Evolutionary conservation across 345 rosid genomes (phyloP).

Genomic region (Eucalyptus coolabah): DNA sequence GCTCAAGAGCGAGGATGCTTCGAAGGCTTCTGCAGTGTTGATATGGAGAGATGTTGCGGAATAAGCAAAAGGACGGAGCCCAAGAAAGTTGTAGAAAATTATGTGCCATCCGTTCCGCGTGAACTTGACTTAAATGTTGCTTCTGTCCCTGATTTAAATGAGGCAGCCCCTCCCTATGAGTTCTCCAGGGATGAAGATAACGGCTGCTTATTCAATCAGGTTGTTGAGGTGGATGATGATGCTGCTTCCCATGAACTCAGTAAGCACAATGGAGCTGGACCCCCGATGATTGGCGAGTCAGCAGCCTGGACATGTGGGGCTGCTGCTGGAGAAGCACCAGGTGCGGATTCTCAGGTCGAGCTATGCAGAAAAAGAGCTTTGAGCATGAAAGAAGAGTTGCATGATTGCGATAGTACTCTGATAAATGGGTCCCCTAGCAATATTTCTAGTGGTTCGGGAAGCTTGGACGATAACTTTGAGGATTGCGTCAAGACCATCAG

Average conservation of each 20-base stretch:
- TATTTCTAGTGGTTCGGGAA: constrained; percentile 29
- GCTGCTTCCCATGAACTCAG: constrained; percentile 53
- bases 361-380: constrained; percentile 54
- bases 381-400: constrained; percentile 46
- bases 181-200: constrained; percentile 84
- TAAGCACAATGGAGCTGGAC: constrained; percentile 50
- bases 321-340: constrained; percentile 6
- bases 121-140: constrained; percentile 74
- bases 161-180: constrained; percentile 67
- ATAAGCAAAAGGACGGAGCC: constrained; percentile 17
- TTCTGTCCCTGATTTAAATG: constrained; percentile 89
- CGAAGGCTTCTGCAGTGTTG: constrained; percentile 57
- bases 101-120: constrained; percentile 32
- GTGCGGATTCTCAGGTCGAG: constrained; percentile 50
- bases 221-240: constrained; percentile 59
- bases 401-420: constrained; percentile 78
- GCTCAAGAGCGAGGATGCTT: constrained; percentile 66
- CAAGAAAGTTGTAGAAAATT: constrained; percentile 17
- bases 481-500: constrained; percentile 74
- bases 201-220: constrained; percentile 48
- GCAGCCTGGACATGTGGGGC: constrained; percentile 34
- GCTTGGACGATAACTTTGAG: constrained; percentile 76
- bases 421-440: constrained; percentile 50
- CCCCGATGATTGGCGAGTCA: constrained; percentile 46
- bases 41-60: constrained; percentile 44